Base-by-base conservation (phyloP, 306 rosid species). In the Castanospermum australe region DNA sequence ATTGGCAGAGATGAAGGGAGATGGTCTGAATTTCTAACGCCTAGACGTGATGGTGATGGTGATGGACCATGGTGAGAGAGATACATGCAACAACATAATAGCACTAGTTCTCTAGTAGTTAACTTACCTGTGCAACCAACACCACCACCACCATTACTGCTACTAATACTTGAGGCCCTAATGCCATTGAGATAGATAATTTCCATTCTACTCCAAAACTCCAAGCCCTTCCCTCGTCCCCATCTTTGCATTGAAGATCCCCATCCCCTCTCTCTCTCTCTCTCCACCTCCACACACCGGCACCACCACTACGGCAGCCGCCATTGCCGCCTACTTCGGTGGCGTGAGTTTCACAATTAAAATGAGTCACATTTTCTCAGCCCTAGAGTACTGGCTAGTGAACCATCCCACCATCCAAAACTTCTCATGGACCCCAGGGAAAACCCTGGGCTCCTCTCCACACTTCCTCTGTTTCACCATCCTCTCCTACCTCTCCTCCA, bases 391-490 rank as follows among this genome's bases (percentile, higher is more conserved):
- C 70, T 90, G 89, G 86, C 56, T 92, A 2, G 91, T 89, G 66
- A 70, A 78, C 74, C 89, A 90, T 75, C 93, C 97, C 1, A 39
- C 66, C 13, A 92, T 90, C 32, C 67, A 77, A 68, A 75, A 87
- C 76, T 92, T 92, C 88, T 7, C 76, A 71, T 92, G 96, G 96
- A 83, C 3, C 24, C 82, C 74, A 1, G 84, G 86, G 0, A 81
- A 81, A 73, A 87, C 92, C 54, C 69, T 56, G 0, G 89, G 51
- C 22, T 84, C 96, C 1, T 71, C 88, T 15, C 91, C 89, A 0
- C 80, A 61, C 38, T 92, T 89, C 47, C 79, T 87, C 13, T 8
- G 42, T 66, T 59, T 80, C 73, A 79, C 87, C 0, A 51, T 90
- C 48, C 5, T 84, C 73, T 24, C 87, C n/a, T 92, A 92, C 78